Base-by-base conservation (phyloP, 2,329 filamentous ascomycete species). In the Penicillium sp. region DNA sequence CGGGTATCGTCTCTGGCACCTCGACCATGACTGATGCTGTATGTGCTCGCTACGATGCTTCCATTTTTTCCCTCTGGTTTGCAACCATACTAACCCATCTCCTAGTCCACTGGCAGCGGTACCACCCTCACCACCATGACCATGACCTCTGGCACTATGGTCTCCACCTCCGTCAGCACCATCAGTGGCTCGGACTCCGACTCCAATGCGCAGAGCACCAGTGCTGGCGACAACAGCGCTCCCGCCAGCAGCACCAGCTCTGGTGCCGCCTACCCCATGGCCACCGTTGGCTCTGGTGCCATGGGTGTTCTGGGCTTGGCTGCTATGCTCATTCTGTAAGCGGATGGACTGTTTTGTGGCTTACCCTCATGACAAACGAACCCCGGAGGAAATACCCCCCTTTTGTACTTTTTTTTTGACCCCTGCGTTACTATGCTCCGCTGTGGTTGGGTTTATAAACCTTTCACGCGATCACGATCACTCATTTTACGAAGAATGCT, bases 291-390 rank as follows among this genome's bases (percentile, higher is more conserved):
- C 45, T 62, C 54, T 37, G 65, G 63, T 48, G 63, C 62, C 37
- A 61, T 64, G 29, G 72, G 72, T 46, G 61, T 65, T 40, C 62
- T 71, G 33, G 73, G 72, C 52, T 56, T 75, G 32, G 69, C 67
- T 47, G 73, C 70, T 46, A 53, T 73, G 46, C 56, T 73, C 47
- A 58, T 68, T 27, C 59, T 73, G 56, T 74, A 69, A 66, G 26
- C 26, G 4, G 24, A 46, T 41, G 45, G 35, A 49, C 50, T 42
- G 37, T 11, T 32, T 35, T 36, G 35, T 12, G 7, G 12, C 13
- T 29, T 12, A 9, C 32, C 18, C 6, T 11, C 29, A 25, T 34
- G 11, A 43, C 28, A 8, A 35, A 26, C 18, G 9, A 5, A 13
- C 12, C 18, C 6, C 25, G 9, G 40, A 32, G 12, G 18, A 18